Evolutionary conservation across 2,329 filamentous ascomycete genomes (phyloP), one percentile per base, ranked within the genome.

Genomic region (Parafenestella ontariensis): DNA sequence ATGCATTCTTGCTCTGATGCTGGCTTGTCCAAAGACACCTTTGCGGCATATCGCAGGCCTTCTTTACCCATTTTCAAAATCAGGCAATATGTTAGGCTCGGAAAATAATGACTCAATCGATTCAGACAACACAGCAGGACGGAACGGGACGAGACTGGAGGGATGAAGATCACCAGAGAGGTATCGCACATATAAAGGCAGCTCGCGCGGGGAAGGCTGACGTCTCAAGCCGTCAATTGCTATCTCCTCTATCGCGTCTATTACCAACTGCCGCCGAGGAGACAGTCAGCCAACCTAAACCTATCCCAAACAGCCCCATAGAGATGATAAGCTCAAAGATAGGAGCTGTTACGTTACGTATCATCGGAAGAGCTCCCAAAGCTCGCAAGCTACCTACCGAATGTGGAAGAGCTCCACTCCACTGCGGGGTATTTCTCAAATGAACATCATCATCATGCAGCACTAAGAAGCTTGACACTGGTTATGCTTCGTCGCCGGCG

Each of bases 1-100:
- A 93, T 78, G 46, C 84, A 83, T 2, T 84, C 76, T 70, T 94
- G 90, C 59, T 91, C 85, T 31, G 82, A 79, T 5, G 90, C 89
- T 29, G 89, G 87, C 72, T 85, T 90, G 53, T 90, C 83, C 24
- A 93, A 79, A 68, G 89, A 87, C 39, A 94, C 89, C 72, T 89
- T 89, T 51, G 89, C 84, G 17, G 87, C 88, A 31, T 87, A 90
- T 52, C 91, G 86, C 62, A 94, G 87, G 34, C 78, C 84, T 66
- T 79, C 69, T 69, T 77, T 77, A 43, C 79, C 77, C 81, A 84
- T 85, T 28, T 34, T 58, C 40, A 37, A 6, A 24, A 15, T 1
- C 11, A 15, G n/a, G 4, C 2, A 10, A 7, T 24, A 24, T 15
- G 15, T n/a, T 8, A n/a, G 5, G 8, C 13, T 15, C 4, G 31